These are phyloP conservation scores for Carex scoparia DNA, from an alignment of 176 grass and related monocot genomes.

Conservation along the genomic window DNA sequence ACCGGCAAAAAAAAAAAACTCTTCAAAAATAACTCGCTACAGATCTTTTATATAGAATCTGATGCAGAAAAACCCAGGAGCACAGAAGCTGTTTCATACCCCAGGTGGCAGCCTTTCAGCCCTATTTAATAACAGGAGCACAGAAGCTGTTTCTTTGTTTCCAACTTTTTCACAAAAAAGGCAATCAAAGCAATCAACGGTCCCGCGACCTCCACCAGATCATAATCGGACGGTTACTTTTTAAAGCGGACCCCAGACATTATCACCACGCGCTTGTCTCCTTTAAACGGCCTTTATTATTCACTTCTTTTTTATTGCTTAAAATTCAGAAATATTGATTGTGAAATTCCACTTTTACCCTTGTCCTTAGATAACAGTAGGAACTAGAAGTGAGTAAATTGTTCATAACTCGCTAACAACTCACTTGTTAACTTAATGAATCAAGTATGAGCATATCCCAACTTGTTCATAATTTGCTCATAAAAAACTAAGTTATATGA, in stretches of 20 bases:
- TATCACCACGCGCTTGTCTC: background rate
- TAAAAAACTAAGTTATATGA: no score
- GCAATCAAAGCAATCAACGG: background rate
- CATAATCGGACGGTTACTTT: slow-evolving; percentile 16
- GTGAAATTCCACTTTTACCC: background rate
- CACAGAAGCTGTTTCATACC: no score
- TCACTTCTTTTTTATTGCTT: background rate
- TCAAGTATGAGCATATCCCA: no score
- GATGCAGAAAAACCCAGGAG: no score
- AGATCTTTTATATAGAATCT: background rate
- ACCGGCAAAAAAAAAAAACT: background rate
- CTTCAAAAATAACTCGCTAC: background rate
- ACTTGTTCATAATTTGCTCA: no score
- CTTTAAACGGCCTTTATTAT: slow-evolving; percentile 10
- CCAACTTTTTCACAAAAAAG: slow-evolving; percentile 17
- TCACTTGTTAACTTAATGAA: no score
- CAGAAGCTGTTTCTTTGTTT: slow-evolving; percentile 6
- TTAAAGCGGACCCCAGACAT: slow-evolving; percentile 38
- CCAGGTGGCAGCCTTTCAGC: no score
- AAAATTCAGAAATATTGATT: background rate
- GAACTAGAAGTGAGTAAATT: no score
- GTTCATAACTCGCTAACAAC: no score
- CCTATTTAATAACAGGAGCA: background rate
- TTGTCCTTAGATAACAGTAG: background rate
- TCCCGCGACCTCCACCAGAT: slow-evolving; percentile 24